Conservation (phyloP, 2,329 filamentous ascomycete genomes). For the Ascochyta clinopodiicola region DNA sequence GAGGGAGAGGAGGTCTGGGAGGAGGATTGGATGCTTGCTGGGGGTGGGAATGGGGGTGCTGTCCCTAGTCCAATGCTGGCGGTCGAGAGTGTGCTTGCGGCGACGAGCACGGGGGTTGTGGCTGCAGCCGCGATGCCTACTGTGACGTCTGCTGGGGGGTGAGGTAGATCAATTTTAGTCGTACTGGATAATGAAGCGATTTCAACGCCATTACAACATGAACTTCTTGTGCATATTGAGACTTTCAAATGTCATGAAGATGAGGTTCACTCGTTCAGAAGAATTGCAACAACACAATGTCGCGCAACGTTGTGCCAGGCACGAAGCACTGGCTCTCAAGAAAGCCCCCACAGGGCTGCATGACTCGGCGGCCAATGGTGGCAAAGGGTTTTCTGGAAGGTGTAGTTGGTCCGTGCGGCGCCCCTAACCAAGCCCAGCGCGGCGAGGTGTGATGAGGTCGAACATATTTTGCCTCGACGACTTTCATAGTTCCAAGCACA, state of each 20-base stretch:
- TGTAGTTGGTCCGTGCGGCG: neutral
- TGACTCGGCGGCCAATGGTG: neutral
- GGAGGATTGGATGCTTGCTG: constrained; percentile 26
- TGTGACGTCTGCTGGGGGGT: too few species aligned
- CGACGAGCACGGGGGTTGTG: neutral
- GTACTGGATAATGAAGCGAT: neutral
- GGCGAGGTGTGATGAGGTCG: neutral
- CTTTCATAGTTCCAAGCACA: neutral
- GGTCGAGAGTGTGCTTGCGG: neutral
- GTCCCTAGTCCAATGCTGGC: neutral
- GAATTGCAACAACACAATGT: neutral
- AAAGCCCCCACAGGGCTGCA: neutral
- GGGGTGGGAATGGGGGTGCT: neutral
- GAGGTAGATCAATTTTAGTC: neutral
- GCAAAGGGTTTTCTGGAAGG: neutral
- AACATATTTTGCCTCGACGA: constrained; percentile 8
- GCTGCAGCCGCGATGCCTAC: neutral
- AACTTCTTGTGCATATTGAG: too few species aligned
- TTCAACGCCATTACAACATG: too few species aligned
- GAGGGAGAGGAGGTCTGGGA: constrained; percentile 42
- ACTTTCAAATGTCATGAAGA: neutral
- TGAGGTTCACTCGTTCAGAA: neutral
- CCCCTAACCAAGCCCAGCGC: neutral
- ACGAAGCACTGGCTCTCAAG: neutral
- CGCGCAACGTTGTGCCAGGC: neutral